Base-by-base conservation (phyloP, 768 basidiomycete genomes). In the Royoungia palumana region DNA sequence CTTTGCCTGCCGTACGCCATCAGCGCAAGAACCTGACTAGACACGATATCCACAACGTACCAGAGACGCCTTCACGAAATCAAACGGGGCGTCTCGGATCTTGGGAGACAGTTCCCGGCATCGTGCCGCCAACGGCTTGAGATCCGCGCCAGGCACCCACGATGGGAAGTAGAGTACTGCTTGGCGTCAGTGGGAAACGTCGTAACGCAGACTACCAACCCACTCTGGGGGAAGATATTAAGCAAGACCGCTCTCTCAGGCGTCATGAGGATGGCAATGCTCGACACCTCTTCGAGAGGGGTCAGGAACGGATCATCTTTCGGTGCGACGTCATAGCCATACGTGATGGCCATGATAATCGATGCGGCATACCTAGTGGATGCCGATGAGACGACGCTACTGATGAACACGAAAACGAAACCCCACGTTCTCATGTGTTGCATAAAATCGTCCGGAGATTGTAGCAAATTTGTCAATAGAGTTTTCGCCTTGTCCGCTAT, bases 41-140 rank as follows among this genome's bases (percentile, higher is more conserved):
- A 24, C n/a, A 27, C 36, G 20, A 35, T 36, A 32, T 14, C 19
- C 19, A 10, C 20, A 10, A 27, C 50, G 19, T 48, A 54, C 57
- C 54, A 63, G 43, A 30, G 50, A 58, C 12, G 54, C 53, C 30
- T 59, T 55, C 43, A 64, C 59, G 34, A 58, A 63, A 20, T 56
- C 50, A n/a, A 63, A 56, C 2, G 66, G 64, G 2, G 10, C 46
- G 2, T 55, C 49, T 35, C 54, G 51, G 13, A 63, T 40, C 17
- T 46, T 37, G 21, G 53, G 37, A 6, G 51, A 58, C 13, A 52
- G 6, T 37, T 52, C 47, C 30, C 41, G 49, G 37, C 51, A 52
- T 37, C 48, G 44, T 9, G 30, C 14, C n/a, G 48, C 53, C 34
- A 53, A 34, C 14, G 37, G 50, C 19, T 51, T 35, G 17, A 61